Evolutionary conservation across 2,329 filamentous ascomycete species (phyloP), one percentile per base, ranked within the genome.

Genomic region (Lithohypha guttulata): DNA sequence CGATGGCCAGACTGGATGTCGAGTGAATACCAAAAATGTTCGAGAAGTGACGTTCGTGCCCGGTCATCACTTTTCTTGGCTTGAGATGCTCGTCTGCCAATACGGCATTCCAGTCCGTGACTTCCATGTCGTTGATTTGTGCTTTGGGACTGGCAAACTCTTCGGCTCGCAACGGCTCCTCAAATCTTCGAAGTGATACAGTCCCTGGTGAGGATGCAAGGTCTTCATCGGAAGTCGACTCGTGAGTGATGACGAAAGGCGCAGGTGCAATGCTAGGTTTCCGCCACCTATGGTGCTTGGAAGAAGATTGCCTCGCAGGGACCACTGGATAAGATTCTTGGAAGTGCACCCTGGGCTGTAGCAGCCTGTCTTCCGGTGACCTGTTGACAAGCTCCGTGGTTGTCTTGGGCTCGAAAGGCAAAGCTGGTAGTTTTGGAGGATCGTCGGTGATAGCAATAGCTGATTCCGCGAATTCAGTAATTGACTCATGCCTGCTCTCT

Each of bases 1-100:
- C 35, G 29, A 48, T 19, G 18, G 42, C 43, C 15, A 42, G 41
- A 26, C 43, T 47, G 15, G 22, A 34, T 28, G 45, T 37, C 20
- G 49, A 47, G 20, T 38, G 37, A 30, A 47, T 37, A 2, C 45
- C 45, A 26, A 50, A 50, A 21, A 49, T 38, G 10, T 47, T 27
- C 5, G 43, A 36, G 44, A 47, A 50, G 35, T 46, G 46, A 15
- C 48, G 40, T 34, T 48, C 48, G 29, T 50, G 44, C 10, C 43
- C 46, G 8, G 32, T 11, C n/a, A 31, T 34, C 13, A 21, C 31
- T 34, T 19, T 17, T n/a, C 22, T 17, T 19, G 19, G 31, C 19
- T 13, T 10, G 5, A 11, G 55, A 13, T 38, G 20, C 35, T 29
- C 13, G 11, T 28, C 26, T 28, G n/a, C 11, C 9, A 28, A 28